A percentile compares a stretch with the other conserved stretches of the same genome.
These are phyloP conservation scores for Arthrobotrys entomopaga DNA, from an alignment of 2,329 filamentous ascomycete genomes.

Conservation along the genomic window DNA sequence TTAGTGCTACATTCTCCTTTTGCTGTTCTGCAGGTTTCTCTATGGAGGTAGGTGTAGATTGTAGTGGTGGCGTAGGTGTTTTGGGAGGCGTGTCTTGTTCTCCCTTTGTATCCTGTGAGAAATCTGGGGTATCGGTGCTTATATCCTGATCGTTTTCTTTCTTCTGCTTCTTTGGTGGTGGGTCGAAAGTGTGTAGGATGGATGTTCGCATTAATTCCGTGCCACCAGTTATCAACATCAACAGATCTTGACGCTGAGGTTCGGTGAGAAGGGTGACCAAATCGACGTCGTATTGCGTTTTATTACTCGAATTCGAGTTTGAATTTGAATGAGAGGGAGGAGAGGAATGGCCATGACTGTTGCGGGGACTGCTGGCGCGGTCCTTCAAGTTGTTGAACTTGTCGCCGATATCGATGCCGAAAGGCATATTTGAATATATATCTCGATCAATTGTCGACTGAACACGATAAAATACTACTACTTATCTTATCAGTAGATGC, in stretches of 20 bases:
- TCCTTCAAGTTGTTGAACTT: slow-evolving; percentile 15
- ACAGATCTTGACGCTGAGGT: slow-evolving; percentile 56
- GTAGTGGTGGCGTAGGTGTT: slow-evolving; percentile 55
- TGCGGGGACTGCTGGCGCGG: not conserved
- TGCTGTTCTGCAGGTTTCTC: slow-evolving; percentile 55
- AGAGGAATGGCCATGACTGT: not conserved
- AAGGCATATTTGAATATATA: slow-evolving; percentile 36
- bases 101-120: slow-evolving; percentile 56
- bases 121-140: slow-evolving; percentile 55
- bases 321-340: not conserved
- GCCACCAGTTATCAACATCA: slow-evolving; percentile 50
- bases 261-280: slow-evolving; percentile 57
- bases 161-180: slow-evolving; percentile 43
- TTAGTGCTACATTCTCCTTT: slow-evolving; percentile 60
- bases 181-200: slow-evolving; percentile 32
- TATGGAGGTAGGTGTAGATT: slow-evolving; percentile 64
- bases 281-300: slow-evolving; percentile 48
- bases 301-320: not conserved
- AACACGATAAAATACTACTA: too few species aligned
- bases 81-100: slow-evolving; percentile 59
- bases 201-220: slow-evolving; percentile 52
- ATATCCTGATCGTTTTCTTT: slow-evolving; percentile 49
- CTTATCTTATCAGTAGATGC: too few species aligned
- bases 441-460: too few species aligned
- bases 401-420: slow-evolving; percentile 50